Base-by-base conservation (phyloP, 805 yeast species). In the Wickerhamiella shivajii region DNA sequence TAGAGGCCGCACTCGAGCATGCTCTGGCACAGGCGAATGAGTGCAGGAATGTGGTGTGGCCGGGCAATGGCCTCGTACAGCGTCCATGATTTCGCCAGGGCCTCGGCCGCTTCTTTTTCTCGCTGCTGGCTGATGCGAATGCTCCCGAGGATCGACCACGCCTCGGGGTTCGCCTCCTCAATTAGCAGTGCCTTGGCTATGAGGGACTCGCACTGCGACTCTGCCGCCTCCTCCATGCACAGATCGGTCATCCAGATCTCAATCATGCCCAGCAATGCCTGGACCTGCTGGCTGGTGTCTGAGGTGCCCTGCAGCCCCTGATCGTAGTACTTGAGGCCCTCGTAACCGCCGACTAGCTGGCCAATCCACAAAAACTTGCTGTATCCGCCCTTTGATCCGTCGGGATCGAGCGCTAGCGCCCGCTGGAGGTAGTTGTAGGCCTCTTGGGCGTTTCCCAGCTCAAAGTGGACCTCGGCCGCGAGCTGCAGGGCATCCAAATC, bases 221-320 rank as follows among this genome's bases (percentile, higher is more conserved):
- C 97, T 2, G 97, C 97, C 44, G 76, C 74, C 3, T 72, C 72
- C 47, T 81, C 93, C 94, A 85, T 83, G 60, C 97, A 85, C 42
- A 85, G 61, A 60, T 87, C 96, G 1, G 97, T 87, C 96, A 84
- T 81, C 94, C 94, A 85, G 31, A 50, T 49, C 42, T 87, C 98
- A 48, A 90, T 78, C 60, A 77, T 67, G 5, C 94, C 75, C 44
- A 87, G 74, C 18, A 81, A 60, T 0, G 87, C 94, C 49, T 74
- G 78, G 42, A 77, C 71, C 30, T 39, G 63, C 63, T 34, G 43
- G 14, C 29, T 31, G 8, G 29, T 20, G 24, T 26, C 34, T 17
- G 24, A 29, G 23, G 77, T 56, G 31, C 63, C 61, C 16, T 62
- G 63, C 26, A 78, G 57, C 5, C 93, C 97, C 31, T 63, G 64